These are phyloP conservation scores for Cercospora sp. DNA, from an alignment of 2,329 filamentous ascomycete species.

Conservation along the genomic window DNA sequence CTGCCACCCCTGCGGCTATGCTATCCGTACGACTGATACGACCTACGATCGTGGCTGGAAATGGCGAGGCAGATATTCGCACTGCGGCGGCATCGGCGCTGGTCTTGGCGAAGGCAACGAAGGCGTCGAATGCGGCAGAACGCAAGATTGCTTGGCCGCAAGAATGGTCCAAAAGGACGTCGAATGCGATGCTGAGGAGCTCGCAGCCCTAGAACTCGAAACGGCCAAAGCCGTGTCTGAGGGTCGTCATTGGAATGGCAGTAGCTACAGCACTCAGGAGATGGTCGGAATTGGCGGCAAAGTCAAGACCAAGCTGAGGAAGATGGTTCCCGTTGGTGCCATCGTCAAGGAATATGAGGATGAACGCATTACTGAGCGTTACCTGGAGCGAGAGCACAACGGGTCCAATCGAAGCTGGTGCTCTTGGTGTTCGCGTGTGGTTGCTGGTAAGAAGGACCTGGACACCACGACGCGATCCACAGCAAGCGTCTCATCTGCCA, in stretches of 20 bases:
- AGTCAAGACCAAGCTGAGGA: slow-evolving; percentile 84
- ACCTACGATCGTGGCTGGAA: slow-evolving; percentile 73
- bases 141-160: slow-evolving; percentile 71
- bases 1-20: slow-evolving; percentile 78
- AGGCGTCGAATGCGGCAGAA: slow-evolving; percentile 85
- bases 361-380: slow-evolving; percentile 65
- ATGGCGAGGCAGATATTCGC: slow-evolving; percentile 81
- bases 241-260: slow-evolving; percentile 51
- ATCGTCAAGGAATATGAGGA: slow-evolving; percentile 85
- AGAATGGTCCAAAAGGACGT: slow-evolving; percentile 79
- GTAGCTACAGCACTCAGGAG: slow-evolving; percentile 82
- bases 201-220: slow-evolving; percentile 51
- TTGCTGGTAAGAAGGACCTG: slow-evolving; percentile 35
- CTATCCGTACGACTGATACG: slow-evolving; percentile 61
- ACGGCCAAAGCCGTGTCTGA: slow-evolving; percentile 34
- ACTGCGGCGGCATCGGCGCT: slow-evolving; percentile 78
- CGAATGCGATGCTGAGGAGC: slow-evolving; percentile 80
- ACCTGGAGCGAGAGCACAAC: slow-evolving; percentile 68
- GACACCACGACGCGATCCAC: slow-evolving; percentile 27
- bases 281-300: slow-evolving; percentile 87
- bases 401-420: slow-evolving; percentile 80
- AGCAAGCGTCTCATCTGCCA: slow-evolving; percentile 33
- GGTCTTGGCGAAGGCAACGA: slow-evolving; percentile 87
- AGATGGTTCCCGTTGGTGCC: slow-evolving; percentile 76
- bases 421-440: slow-evolving; percentile 75